Base-by-base conservation (phyloP, 352 stramenopile genomes). In the Phytophthora podocarpi region DNA sequence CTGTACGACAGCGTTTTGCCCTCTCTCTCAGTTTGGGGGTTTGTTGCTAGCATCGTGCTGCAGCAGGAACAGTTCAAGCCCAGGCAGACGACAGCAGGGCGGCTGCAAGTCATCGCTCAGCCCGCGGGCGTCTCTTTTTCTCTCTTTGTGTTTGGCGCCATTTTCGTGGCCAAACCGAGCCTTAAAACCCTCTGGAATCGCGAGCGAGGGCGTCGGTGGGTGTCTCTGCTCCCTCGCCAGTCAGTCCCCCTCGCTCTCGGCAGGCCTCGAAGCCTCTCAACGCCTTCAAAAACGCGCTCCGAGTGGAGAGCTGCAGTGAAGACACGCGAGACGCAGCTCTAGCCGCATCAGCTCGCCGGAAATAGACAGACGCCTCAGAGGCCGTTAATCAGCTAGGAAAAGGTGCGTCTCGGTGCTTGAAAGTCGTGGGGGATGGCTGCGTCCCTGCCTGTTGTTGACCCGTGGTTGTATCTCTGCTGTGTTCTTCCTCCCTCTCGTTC, bases 11-110 rank as follows among this genome's bases (percentile, higher is more conserved):
- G 41, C 28, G 37, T 39, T 64, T 59, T 57, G 27, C 56, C 48
- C 62, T 66, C 55, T 66, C 52, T 40, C n/a, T 40, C 34, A 40
- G 5, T 24, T 40, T 6, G 9, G 34, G 34, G n/a, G n/a, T 39
- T 67, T 69, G 51, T 64, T 72, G 59, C 46, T 46, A 54, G 43
- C 59, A 62, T 63, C 59, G 59, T 28, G 40, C 50, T 20, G 45
- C 39, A 64, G 57, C 64, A 69, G 47, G 59, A 73, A 65, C 32
- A 41, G 24, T 42, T 32, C 26, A 41, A 34, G 47, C 32, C 24
- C 28, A 37, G 35, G 34, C 43, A 67, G 59, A 45, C 52, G 32
- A 58, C 59, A 42, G 31, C 23, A 37, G 26, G 15, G 31, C 24
- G 31, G 37, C 27, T 35, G 43, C 18, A 28, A 49, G 32, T 26